Evolutionary conservation across 345 rosid species (phyloP), one percentile per base, ranked within the genome.

Genomic region (Melaleuca quinquenervia): DNA sequence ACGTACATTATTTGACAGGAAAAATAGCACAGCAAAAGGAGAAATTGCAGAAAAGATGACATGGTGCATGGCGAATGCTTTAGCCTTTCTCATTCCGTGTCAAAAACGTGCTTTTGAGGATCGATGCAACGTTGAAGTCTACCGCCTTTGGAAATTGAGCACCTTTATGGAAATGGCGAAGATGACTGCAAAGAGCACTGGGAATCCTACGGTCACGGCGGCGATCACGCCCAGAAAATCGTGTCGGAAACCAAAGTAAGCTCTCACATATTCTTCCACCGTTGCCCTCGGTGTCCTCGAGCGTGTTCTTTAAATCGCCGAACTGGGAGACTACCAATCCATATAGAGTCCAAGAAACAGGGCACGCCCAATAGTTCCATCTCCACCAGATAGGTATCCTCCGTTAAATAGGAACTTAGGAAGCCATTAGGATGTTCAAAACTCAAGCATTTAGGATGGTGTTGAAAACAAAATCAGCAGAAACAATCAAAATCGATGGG

Each of bases 311-410:
- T 21, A 87, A 50, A 56, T 91, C 91, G 15, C 91, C 91, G 44
- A 32, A 90, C 48, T 91, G 93, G 7, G 93, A 91, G 15, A 85
- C 88, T 11, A 90, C 80, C 84, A 90, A 51, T 32, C 93, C 93
- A 85, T 91, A 87, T 58, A 91, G 70, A 20, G 89, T 90, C 91
- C 91, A 91, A 11, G 91, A 54, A 6, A 87, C 82, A 12, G 93
- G 93, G 56, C 89, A 87, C 52, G 51, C 85, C 93, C 93, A 91
- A 50, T 86, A 90, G 89, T 88, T 90, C 93, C 91, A 91, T 78
- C 88, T 90, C 93, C 93, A 91, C 93, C 93, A 91, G 27, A 89
- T 83, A 1, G 93, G 91, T 0, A 91, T 90, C 76, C 84, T 85
- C 93, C 89, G 91, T 85, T 84, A 41, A 55, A 32, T 50, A 36